Evolutionary conservation across 306 rosid genomes (phyloP), one percentile per base, ranked within the genome.

Genomic region (Lathyrus aphaca): DNA sequence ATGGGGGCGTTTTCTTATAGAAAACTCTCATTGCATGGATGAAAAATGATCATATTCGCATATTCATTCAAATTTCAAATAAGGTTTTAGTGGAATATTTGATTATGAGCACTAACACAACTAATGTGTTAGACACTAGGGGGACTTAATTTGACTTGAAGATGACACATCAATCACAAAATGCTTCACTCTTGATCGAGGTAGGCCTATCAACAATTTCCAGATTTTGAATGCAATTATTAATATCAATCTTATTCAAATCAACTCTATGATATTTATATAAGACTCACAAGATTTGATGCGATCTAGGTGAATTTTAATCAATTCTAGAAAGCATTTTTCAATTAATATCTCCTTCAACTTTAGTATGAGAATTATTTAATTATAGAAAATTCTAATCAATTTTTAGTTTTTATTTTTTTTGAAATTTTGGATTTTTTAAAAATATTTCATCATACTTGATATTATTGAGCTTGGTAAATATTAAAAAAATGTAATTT

Each of bases 91-190:
- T 79, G 82, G 90, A 80, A 82, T 84, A 56, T 84, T 86, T 82
- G 89, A 82, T 77, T 82, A 79, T 58, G 51, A 48, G 78, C 89
- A 86, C 89, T 48, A 43, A 10, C 62, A 74, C 39, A 53, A 51
- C 42, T 43, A 46, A 19, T 27, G 38, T 53, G 77, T 39, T 39
- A 18, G 2, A 65, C 58, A 55, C 63, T 46, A 1, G 73, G 75
- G 82, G 68, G 23, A 51, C 77, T 54, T 77, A 58, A 48, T 58
- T 76, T 79, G 64, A 79, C 76, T 69, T 57, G 70, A 73, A 45
- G 8, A 63, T 57, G 46, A 69, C 58, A 27, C 15, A n/a, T 68
- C 76, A 74, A 61, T 74, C 73, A 79, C 74, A 23, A 32, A 39
- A 42, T 66, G 53, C 35, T 78, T 77, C 12, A 69, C 10, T 30